Base-by-base conservation (phyloP, 202 grass and related monocot genomes). In the Cymbopogon flexuosus region DNA sequence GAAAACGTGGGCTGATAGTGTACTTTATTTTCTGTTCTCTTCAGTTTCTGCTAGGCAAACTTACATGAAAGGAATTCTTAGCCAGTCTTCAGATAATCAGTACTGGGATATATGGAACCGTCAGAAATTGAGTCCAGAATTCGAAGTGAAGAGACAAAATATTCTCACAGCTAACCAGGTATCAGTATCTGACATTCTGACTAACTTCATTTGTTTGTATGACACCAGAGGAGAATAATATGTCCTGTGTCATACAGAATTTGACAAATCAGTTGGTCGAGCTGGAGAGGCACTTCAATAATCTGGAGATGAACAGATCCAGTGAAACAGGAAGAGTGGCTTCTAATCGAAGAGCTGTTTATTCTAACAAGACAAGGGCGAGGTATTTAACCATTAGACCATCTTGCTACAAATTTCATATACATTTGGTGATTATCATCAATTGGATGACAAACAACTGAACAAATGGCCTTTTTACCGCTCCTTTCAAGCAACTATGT, bases 51-150 rank as follows among this genome's bases (percentile, higher is more conserved):
- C 90, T 79, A 89, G 89, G 86, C 92, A 88, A 93, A 83, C 45
- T 16, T 47, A 47, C 45, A 47, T 97, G 95, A 89, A 89, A 87
- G 90, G 90, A 64, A 83, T 94, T 79, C 88, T 98, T 34, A 88
- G 35, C 82, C 92, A 98, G 65, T 91, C 95, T 89, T 98, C 92
- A 84, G 86, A 93, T 85, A 80, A 68, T 45, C 84, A 90, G 45
- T 98, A 94, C 88, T 98, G 95, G 95, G 86, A 91, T 72, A 92
- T 98, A 79, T 98, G 95, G 92, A 93, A 93, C 81, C 87, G 86
- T 15, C 95, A 98, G 70, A 94, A 98, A 70, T 83, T 98, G 81
- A 85, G 68, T 87, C 88, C 92, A 86, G 95, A 98, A 93, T 91
- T 94, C 33, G 92, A 94, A 89, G 81, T 83, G n/a, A 98, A 94